A percentile compares a stretch with the other conserved stretches of the same genome.
Evolutionary conservation across 1,139 yeast genomes (phyloP).

Genomic region (Wickerhamomyces sp.): DNA sequence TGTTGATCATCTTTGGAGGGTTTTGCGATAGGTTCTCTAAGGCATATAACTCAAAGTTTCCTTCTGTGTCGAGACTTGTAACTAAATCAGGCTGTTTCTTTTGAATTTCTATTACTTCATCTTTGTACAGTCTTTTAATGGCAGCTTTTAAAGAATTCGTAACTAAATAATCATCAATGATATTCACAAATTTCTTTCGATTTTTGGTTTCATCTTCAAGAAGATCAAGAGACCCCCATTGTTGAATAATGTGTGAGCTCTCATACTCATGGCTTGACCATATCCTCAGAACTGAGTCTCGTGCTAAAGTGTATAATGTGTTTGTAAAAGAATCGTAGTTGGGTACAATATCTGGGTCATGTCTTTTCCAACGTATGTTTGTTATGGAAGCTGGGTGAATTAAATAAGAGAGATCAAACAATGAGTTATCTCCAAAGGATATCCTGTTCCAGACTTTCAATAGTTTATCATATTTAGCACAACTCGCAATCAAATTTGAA

Average conservation of each 20-base stretch:
- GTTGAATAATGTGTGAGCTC: slow-evolving; percentile 51
- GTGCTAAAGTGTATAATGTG: slow-evolving; percentile 19
- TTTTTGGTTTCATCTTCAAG: slow-evolving; percentile 19
- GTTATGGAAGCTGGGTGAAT: slow-evolving; percentile 60
- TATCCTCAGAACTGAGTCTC: slow-evolving; percentile 49
- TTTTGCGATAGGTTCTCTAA: slow-evolving; percentile 47
- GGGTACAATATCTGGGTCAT: slow-evolving; percentile 21
- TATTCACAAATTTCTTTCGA: slow-evolving; percentile 36
- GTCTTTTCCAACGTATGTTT: slow-evolving; percentile 49
- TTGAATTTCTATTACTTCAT: slow-evolving; percentile 23
- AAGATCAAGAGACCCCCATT: slow-evolving; percentile 56
- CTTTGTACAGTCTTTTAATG: slow-evolving; percentile 16
- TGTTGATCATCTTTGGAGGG: slow-evolving; percentile 39
- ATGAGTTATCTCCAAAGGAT: slow-evolving; percentile 63
- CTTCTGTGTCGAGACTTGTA: slow-evolving; percentile 42
- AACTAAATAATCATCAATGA: slow-evolving; percentile 56
- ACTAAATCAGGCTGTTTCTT: slow-evolving; percentile 49
- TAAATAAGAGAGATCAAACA: slow-evolving; percentile 68
- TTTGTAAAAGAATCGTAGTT: slow-evolving; percentile 16
- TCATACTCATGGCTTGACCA: slow-evolving; percentile 72
- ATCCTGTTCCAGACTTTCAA: slow-evolving; percentile 79
- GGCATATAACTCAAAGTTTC: slow-evolving; percentile 43
- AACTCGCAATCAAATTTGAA: slow-evolving; percentile 61
- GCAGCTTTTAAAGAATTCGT: slow-evolving; percentile 31
- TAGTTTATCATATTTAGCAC: slow-evolving; percentile 56